phyloP scores from a whole-genome alignment of 176 grass and related monocot species.

The Zoysia pacifica region DNA sequence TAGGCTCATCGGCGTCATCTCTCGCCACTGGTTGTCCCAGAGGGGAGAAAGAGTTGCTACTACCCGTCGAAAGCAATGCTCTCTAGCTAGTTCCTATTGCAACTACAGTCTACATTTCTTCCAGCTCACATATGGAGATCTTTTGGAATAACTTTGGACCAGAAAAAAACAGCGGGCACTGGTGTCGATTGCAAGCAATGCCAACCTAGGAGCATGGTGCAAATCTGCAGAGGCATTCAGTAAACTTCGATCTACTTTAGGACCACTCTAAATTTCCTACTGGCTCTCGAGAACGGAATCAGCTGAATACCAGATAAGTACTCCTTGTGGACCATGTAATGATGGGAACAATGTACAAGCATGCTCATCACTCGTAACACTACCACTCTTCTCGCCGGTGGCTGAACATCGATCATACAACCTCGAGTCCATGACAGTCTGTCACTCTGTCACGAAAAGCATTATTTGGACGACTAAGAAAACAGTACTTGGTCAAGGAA shows the following conservation, averaged over 20 bases:
- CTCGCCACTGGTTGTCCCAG: not conserved
- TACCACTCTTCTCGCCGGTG: not conserved
- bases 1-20: too few relatives aligned
- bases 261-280: slow-evolving; percentile 15
- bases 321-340: slow-evolving; percentile 7
- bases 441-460: not conserved
- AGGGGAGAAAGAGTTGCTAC: not conserved
- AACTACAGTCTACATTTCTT: not conserved
- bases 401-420: not conserved
- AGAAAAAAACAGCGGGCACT: not conserved
- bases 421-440: not conserved
- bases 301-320: not conserved
- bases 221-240: not conserved
- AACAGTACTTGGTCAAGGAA: not conserved
- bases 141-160: slow-evolving; percentile 32
- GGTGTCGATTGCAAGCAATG: slow-evolving; percentile 38
- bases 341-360: not conserved
- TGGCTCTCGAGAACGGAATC: slow-evolving; percentile 2
- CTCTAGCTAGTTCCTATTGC: not conserved
- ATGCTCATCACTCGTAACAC: slow-evolving; percentile 21
- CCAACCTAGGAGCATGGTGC: slow-evolving; percentile 14
- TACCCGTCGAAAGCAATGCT: not conserved
- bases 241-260: not conserved
- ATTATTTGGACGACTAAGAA: not conserved
- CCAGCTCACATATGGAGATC: not conserved